A percentile compares a stretch with the other conserved stretches of the same genome.
Conservation (phyloP, 2,329 filamentous ascomycete species). For the Ascosphaera pollenicola region DNA sequence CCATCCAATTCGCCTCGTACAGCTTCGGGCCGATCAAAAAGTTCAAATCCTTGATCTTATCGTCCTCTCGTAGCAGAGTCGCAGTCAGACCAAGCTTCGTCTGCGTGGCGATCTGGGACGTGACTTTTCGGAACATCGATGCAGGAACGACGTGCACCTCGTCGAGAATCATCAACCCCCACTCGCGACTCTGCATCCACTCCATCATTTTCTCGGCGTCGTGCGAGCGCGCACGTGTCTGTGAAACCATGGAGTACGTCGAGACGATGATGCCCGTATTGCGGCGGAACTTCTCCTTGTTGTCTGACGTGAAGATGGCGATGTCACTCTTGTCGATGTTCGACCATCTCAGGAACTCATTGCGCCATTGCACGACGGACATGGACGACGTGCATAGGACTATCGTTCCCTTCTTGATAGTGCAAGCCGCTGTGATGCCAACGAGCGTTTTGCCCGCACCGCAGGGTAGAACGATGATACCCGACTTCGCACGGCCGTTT, state of each 20-base stretch:
- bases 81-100: constrained; percentile 89
- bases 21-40: constrained; percentile 94
- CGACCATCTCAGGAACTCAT: constrained; percentile 98
- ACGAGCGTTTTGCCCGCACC: constrained; percentile 94
- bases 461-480: constrained; percentile 90
- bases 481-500: constrained; percentile 89
- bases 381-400: constrained; percentile 93
- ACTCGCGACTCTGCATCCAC: constrained; percentile 71
- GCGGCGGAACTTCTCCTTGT: constrained; percentile 65
- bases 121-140: constrained; percentile 88
- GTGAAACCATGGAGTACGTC: constrained; percentile 98
- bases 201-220: constrained; percentile 97
- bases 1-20: constrained; percentile 99
- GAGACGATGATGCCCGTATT: constrained; percentile 93
- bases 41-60: constrained; percentile 95
- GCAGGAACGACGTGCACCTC: constrained; percentile 97
- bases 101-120: constrained; percentile 79
- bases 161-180: constrained; percentile 92
- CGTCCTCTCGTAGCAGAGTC: constrained; percentile 82
- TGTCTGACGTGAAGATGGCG: constrained; percentile 82
- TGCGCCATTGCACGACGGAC: constrained; percentile 92
- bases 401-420: constrained; percentile 89
- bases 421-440: constrained; percentile 94
- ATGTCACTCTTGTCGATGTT: constrained; percentile 90
- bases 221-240: constrained; percentile 65